A percentile compares a stretch with the other conserved stretches of the same genome.
phyloP scores from a whole-genome alignment of 371 early-diverging fungal species.

The Mucor piriformis region DNA sequence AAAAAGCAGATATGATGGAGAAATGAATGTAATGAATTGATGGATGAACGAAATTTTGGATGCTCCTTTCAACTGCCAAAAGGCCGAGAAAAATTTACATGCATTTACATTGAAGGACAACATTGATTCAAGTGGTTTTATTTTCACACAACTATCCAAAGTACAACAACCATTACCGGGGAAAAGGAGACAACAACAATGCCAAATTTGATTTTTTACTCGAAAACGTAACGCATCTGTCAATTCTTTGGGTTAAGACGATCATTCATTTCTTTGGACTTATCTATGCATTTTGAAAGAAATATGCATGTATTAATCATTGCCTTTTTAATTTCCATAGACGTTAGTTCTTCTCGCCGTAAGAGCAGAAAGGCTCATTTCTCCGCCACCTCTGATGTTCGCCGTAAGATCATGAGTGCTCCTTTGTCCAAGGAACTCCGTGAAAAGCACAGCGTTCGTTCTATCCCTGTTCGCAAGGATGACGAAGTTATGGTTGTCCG shows the following conservation, averaged over 20 bases:
- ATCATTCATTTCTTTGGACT: not conserved
- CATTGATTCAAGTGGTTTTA: no score
- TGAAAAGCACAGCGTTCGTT: conserved; percentile 93
- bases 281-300: not conserved
- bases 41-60: conserved; percentile 12
- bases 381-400: conserved; percentile 92
- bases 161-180: not conserved
- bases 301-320: not conserved
- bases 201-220: not conserved
- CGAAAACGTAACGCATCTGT: not conserved
- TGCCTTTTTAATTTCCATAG: conserved; percentile 34
- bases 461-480: conserved; percentile 95
- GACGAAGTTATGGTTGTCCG: conserved; percentile 97
- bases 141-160: no score
- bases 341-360: conserved; percentile 94
- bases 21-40: conserved; percentile 21
- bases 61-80: not conserved
- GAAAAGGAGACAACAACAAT: no score
- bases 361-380: conserved; percentile 99
- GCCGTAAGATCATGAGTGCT: conserved; percentile 96
- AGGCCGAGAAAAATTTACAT: not conserved
- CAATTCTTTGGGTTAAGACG: not conserved
- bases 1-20: conserved; percentile 8
- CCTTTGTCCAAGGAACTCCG: conserved; percentile 97
- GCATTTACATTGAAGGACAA: not conserved